Conservation (phyloP, 306 rosid species). For the Acacia acuminata region DNA sequence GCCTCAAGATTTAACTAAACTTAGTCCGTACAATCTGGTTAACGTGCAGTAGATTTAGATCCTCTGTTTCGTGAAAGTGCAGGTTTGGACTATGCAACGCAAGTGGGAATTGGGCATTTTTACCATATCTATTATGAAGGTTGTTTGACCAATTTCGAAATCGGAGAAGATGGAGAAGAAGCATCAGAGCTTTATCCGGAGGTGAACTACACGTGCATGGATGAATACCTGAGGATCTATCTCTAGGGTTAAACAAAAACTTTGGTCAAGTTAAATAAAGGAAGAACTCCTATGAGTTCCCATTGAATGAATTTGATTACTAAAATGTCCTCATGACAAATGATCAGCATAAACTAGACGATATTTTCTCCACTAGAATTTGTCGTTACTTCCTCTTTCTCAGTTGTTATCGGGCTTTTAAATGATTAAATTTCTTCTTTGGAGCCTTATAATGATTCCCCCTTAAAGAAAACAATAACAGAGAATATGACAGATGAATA, state of each 20-base stretch:
- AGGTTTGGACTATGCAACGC: conserved; percentile 58
- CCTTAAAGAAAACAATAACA: background rate
- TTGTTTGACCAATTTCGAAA: conserved; percentile 70
- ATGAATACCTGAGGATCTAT: conserved; percentile 58
- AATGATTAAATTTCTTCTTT: too few species aligned
- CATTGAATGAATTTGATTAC: too few species aligned
- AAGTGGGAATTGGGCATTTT: conserved; percentile 67
- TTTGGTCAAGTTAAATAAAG: too few species aligned
- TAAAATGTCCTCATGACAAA: too few species aligned
- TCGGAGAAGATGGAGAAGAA: conserved; percentile 73
- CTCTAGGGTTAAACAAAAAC: background rate
- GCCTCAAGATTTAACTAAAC: background rate
- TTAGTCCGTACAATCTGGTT: background rate
- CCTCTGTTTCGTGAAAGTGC: background rate
- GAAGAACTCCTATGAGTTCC: too few species aligned
- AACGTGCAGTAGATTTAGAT: background rate
- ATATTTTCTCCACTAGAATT: too few species aligned
- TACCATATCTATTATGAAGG: conserved; percentile 79
- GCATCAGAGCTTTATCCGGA: conserved; percentile 84
- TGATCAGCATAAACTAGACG: too few species aligned
- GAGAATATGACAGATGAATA: background rate
- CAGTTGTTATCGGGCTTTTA: too few species aligned
- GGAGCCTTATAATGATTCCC: background rate
- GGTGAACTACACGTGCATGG: conserved; percentile 71
- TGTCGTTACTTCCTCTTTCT: too few species aligned